Base-by-base conservation (phyloP, 345 rosid species). In the Eucalyptus fibrosa region DNA sequence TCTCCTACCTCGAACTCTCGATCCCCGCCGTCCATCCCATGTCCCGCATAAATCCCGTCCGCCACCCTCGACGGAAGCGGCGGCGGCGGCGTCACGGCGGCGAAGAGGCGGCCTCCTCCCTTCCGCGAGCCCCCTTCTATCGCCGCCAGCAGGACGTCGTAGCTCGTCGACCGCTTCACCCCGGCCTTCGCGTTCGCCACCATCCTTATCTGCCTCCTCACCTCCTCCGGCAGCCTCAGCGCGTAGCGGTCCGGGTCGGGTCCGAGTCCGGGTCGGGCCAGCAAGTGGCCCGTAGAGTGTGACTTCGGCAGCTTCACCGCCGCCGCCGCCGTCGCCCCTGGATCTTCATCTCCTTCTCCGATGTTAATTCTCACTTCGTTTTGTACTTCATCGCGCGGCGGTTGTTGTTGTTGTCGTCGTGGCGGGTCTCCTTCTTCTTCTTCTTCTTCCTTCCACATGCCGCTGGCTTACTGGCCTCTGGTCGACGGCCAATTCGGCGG, bases 241-340 rank as follows among this genome's bases (percentile, higher is more conserved):
- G 99, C 96, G 93, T 95, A 96, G 89, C 98, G 93, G 72, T 97
- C 99, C 0, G 94, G 94, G 86, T 94, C 93, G 67, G 94, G 96
- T 24, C 99, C 97, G 7, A 96, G 95, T 55, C 93, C 97, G 7
- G 97, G 96, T 55, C 93, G 95, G 15, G 95, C 91, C 92, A 94
- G 87, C 24, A 97, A 95, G 87, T 97, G 99, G 1, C 99, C 99
- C 50, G 99, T 97, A 5, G 99, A 94, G 88, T 94, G 99, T 11
- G 99, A 97, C 67, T 98, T 93, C 30, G 93, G 88, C 59, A 88
- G 69, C 42, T 21, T 62, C 51, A 91, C 92, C 80, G 69, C 91
- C 94, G 88, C 6, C 81, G 44, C 10, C 96, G 92, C 87, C 95
- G 92, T 5, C 91, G 92, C 92, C 88, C 93, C 86, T 92, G 87